phyloP scores from a whole-genome alignment of 2,329 filamentous ascomycete species.

The Nemania diffusa region DNA sequence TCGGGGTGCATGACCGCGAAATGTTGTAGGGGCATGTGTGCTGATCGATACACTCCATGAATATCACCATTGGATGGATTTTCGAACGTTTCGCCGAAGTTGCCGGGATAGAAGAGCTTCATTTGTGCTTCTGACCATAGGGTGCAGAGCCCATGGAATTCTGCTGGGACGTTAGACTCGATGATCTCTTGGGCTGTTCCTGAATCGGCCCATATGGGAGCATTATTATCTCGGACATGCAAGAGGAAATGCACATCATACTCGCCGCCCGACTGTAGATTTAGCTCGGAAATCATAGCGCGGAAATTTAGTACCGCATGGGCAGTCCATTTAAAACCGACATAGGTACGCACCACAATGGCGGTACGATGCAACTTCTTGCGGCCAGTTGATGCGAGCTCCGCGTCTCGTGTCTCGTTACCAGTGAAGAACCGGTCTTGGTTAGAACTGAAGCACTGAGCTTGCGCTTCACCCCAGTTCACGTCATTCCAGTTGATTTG shows the following conservation, averaged over 20 bases:
- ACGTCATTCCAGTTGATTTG: constrained; percentile 66
- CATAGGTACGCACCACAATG: constrained; percentile 83
- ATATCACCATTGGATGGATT: constrained; percentile 67
- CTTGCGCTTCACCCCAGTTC: constrained; percentile 66
- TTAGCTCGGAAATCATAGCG: constrained; percentile 81
- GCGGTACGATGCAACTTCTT: constrained; percentile 71
- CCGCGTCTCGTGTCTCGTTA: constrained; percentile 50
- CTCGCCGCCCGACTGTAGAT: constrained; percentile 80
- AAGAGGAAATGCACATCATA: constrained; percentile 86
- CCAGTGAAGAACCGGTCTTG: constrained; percentile 66
- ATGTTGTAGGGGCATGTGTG: constrained; percentile 71
- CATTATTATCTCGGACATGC: constrained; percentile 82
- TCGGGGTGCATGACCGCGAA: constrained; percentile 72
- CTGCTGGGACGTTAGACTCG: constrained; percentile 71
- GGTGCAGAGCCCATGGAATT: constrained; percentile 83
- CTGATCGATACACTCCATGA: constrained; percentile 75
- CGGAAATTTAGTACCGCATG: constrained; percentile 84
- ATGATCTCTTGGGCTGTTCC: constrained; percentile 77
- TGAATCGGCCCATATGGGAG: constrained; percentile 84
- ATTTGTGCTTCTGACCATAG: constrained; percentile 89
- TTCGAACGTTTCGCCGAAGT: constrained; percentile 74
- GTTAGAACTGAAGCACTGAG: constrained; percentile 68
- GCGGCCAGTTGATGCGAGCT: constrained; percentile 40
- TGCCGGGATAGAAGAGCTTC: constrained; percentile 77
- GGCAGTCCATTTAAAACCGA: constrained; percentile 79